These are phyloP conservation scores for Plasmodium coatneyi DNA, from an alignment of 169 alveolate genomes.

Conservation along the genomic window DNA sequence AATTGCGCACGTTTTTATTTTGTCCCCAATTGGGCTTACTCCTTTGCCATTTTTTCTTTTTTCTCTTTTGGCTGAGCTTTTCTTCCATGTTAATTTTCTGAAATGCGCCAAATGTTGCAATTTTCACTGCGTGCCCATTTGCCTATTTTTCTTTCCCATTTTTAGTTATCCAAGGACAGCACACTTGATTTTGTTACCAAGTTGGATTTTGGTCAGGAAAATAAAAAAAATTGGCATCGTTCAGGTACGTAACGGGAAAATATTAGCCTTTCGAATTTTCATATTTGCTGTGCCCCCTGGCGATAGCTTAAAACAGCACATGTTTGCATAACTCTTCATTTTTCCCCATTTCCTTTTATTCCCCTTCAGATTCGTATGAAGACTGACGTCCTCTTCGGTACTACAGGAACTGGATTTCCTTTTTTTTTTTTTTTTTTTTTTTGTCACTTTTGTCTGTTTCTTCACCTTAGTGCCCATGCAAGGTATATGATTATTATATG, in stretches of 20 bases:
- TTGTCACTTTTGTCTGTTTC: background rate
- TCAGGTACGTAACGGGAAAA: constrained; percentile 18
- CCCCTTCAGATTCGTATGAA: constrained; percentile 27
- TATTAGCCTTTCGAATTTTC: background rate
- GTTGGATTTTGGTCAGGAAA: constrained; percentile 56
- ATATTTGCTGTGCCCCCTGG: background rate
- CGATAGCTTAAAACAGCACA: background rate
- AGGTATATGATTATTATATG: background rate
- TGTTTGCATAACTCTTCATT: background rate
- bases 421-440: background rate
- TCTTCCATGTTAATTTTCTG: background rate
- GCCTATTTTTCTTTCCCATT: background rate
- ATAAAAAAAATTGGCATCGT: constrained; percentile 67
- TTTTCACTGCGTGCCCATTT: background rate
- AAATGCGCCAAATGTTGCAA: background rate
- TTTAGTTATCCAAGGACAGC: constrained; percentile 66
- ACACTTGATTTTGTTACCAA: constrained; percentile 67
- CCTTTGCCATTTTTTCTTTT: background rate
- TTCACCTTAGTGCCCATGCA: background rate
- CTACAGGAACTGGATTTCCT: background rate
- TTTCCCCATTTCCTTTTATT: background rate
- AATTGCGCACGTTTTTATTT: background rate
- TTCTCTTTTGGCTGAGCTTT: background rate
- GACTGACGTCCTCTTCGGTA: background rate
- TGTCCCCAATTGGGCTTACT: background rate